These are phyloP conservation scores for Pythium brassicae DNA, from an alignment of 352 stramenopile species.

Conservation along the genomic window DNA sequence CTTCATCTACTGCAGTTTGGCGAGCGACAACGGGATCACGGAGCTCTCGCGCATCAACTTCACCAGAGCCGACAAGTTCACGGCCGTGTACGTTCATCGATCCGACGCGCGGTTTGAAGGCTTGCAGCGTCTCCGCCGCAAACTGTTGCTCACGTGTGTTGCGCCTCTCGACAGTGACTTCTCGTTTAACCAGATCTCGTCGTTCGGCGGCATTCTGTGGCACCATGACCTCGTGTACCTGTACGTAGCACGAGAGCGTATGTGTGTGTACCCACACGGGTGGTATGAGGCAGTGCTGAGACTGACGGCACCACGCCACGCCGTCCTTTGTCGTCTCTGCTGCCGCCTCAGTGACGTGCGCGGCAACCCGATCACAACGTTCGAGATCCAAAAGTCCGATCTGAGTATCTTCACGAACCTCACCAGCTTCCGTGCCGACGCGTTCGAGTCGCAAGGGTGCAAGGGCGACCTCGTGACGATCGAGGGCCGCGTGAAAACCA, in stretches of 20 bases:
- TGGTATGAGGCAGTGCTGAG: not conserved
- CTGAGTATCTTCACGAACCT: conserved; percentile 9
- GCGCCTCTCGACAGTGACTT: conserved; percentile 14
- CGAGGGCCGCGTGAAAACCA: not conserved
- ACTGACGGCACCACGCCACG: not conserved
- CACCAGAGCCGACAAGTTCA: conserved; percentile 4
- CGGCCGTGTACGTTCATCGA: conserved; percentile 4
- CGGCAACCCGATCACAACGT: conserved; percentile 17
- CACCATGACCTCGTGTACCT: conserved; percentile 11
- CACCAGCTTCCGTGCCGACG: conserved; percentile 4
- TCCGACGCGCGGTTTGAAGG: too few species aligned
- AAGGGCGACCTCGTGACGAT: not conserved
- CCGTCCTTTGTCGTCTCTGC: too few species aligned
- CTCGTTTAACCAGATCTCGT: conserved; percentile 15
- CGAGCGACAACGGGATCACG: conserved; percentile 14
- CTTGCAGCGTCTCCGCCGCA: too few species aligned
- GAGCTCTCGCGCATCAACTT: conserved; percentile 10
- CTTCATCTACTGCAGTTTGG: conserved; percentile 1
- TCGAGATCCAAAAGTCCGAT: conserved; percentile 17
- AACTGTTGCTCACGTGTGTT: too few species aligned
- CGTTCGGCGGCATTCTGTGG: conserved; percentile 17
- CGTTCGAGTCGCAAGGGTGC: conserved; percentile 5
- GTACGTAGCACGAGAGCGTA: not conserved
- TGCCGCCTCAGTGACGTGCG: conserved; percentile 12
- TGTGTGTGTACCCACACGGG: too few species aligned